Conservation (phyloP, 2,329 filamentous ascomycete species). For the Plenodomus biglobosus region DNA sequence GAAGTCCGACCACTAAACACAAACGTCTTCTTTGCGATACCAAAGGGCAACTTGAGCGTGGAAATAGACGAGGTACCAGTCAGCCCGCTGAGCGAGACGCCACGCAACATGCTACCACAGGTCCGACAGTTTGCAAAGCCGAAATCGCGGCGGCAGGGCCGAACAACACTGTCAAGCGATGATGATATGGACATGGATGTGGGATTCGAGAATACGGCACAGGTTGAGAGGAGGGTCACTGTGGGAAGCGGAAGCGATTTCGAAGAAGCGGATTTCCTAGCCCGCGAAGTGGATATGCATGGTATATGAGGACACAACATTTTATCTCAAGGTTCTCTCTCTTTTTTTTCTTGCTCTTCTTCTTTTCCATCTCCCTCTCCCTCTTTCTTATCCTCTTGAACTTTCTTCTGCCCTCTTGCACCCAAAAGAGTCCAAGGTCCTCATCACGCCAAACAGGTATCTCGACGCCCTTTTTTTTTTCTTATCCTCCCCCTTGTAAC, state of each 20-base stretch:
- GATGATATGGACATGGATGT: constrained; percentile 35
- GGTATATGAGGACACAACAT: constrained; percentile 33
- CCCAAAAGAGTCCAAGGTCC: no score
- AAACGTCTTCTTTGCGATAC: constrained; percentile 32
- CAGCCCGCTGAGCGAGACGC: constrained; percentile 37
- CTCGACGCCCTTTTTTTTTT: no score
- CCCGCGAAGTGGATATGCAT: constrained; percentile 37
- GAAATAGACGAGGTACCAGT: constrained; percentile 41
- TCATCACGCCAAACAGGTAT: background rate
- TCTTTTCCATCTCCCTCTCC: background rate
- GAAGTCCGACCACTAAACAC: constrained; percentile 22
- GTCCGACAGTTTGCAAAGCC: constrained; percentile 37
- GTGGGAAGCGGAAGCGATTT: constrained; percentile 58
- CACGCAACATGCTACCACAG: constrained; percentile 23
- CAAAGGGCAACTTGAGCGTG: constrained; percentile 12
- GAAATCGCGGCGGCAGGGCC: constrained; percentile 19
- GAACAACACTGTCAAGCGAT: constrained; percentile 17
- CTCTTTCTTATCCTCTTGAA: background rate
- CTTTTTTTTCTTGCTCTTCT: no score
- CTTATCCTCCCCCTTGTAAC: no score
- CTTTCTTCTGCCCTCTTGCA: background rate
- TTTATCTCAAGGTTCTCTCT: no score
- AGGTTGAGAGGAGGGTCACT: constrained; percentile 39
- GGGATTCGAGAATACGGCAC: constrained; percentile 35
- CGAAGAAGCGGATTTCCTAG: constrained; percentile 66